A percentile compares a stretch with the other conserved stretches of the same genome.
These are phyloP conservation scores for Aspergillus tubingensis DNA, from an alignment of 2,329 filamentous ascomycete genomes.

Conservation along the genomic window DNA sequence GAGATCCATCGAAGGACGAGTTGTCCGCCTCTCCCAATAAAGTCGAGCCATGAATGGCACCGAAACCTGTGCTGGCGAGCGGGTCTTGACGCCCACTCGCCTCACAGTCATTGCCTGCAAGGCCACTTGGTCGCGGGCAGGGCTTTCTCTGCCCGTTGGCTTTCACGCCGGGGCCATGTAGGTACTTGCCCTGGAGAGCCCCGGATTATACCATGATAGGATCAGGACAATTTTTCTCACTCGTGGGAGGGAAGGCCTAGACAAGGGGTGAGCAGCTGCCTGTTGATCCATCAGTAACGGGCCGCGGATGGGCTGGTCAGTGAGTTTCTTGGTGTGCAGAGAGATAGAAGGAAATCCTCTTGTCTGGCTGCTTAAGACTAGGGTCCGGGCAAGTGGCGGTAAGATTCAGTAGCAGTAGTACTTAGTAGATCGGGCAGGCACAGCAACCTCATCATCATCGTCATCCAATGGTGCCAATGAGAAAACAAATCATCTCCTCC, in stretches of 20 bases:
- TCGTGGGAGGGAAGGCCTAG: constrained; percentile 6
- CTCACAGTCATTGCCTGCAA: constrained; percentile 25
- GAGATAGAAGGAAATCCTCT: background rate
- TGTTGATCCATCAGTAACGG: background rate
- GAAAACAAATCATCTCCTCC: constrained; percentile 3
- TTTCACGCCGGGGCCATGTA: constrained; percentile 19
- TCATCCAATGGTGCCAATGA: background rate
- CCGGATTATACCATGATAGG: constrained; percentile 15
- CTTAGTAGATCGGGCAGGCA: background rate
- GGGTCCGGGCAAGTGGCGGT: constrained; percentile 5
- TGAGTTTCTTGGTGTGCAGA: background rate
- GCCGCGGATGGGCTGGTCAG: background rate
- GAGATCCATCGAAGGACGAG: constrained; percentile 17
- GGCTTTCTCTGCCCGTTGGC: constrained; percentile 15
- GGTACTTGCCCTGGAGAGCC: constrained; percentile 18
- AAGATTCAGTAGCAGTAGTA: background rate
- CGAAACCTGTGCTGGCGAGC: constrained; percentile 25
- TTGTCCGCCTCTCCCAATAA: constrained; percentile 11
- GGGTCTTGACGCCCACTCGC: constrained; percentile 26
- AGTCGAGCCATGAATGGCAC: constrained; percentile 4
- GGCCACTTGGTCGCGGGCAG: constrained; percentile 26
- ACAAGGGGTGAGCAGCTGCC: constrained; percentile 8
- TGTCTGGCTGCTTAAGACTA: background rate
- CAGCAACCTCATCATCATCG: background rate
- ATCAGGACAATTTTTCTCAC: background rate